A percentile compares a stretch with the other conserved stretches of the same genome.
phyloP scores from a whole-genome alignment of 179 eudicot genomes.

The Nepenthes alata region DNA sequence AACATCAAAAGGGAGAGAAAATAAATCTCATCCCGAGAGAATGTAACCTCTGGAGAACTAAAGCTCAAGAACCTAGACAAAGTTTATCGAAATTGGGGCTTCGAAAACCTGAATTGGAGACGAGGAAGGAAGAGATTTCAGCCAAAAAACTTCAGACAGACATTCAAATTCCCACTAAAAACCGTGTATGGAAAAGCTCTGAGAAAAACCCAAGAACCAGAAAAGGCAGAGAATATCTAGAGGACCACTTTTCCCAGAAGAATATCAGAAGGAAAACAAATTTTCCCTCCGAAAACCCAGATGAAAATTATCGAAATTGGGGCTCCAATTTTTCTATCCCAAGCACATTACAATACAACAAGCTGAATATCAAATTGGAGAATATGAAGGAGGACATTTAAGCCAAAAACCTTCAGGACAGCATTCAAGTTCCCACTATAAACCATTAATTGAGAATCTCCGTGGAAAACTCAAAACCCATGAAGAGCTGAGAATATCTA shows the following conservation, averaged over 20 bases:
- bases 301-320: slow-evolving; percentile 11
- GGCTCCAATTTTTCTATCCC: not conserved
- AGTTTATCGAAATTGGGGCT: slow-evolving; percentile 9
- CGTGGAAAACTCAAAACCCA: too few relatives aligned
- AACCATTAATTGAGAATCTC: too few relatives aligned
- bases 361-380: too few relatives aligned
- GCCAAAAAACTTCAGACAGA: slow-evolving; percentile 8
- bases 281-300: not conserved
- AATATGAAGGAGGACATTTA: too few relatives aligned
- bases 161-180: slow-evolving; percentile 12
- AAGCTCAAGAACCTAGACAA: slow-evolving; percentile 13
- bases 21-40: not conserved
- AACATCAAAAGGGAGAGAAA: slow-evolving; percentile 3
- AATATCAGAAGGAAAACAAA: too few relatives aligned
- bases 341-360: too few relatives aligned
- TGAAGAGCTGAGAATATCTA: too few relatives aligned
- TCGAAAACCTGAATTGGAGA: not conserved
- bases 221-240: too few relatives aligned
- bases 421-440: slow-evolving; percentile 13
- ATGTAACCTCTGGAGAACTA: not conserved
- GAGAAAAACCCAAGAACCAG: too few relatives aligned
- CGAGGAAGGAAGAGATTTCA: too few relatives aligned
- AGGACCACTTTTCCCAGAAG: too few relatives aligned
- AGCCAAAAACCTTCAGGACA: slow-evolving; percentile 6
- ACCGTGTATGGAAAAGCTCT: too few relatives aligned